Evolutionary conservation across 768 basidiomycete species (phyloP).

Genomic region (Pholiota conissans): DNA sequence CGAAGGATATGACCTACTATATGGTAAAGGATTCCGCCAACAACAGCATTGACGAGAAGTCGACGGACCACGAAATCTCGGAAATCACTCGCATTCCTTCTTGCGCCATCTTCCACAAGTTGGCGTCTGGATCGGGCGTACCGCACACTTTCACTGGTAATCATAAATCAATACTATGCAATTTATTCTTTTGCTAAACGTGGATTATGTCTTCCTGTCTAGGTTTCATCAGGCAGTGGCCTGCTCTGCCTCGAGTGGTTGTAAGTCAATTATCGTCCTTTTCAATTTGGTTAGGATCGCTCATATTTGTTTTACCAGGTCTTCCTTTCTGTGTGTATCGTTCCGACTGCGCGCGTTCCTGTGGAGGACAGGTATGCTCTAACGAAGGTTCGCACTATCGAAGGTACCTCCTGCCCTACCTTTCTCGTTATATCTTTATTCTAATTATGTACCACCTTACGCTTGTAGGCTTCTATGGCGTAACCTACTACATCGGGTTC

Average conservation of each 20-base stretch:
- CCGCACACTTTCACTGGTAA: slow-evolving; percentile 63
- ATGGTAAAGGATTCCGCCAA: slow-evolving; percentile 20
- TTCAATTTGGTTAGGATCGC: neutral
- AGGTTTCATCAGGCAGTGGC: slow-evolving; percentile 67
- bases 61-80: slow-evolving; percentile 21
- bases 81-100: slow-evolving; percentile 44
- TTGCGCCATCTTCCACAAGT: slow-evolving; percentile 60
- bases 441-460: too few relatives aligned
- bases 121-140: slow-evolving; percentile 51
- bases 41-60: slow-evolving; percentile 15
- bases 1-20: slow-evolving; percentile 18
- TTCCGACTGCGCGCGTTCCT: slow-evolving; percentile 50
- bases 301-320: slow-evolving; percentile 35
- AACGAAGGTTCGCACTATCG: slow-evolving; percentile 54
- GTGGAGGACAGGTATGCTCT: slow-evolving; percentile 54
- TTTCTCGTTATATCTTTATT: neutral
- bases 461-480: slow-evolving; percentile 62
- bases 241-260: slow-evolving; percentile 64
- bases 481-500: slow-evolving; percentile 61
- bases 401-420: slow-evolving; percentile 34
- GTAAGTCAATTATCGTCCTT: slow-evolving; percentile 34
- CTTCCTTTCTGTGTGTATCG: slow-evolving; percentile 58
- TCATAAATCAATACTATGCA: too few relatives aligned
- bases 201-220: neutral
- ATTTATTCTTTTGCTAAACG: neutral